These are phyloP conservation scores for Euphrasia confusa DNA, from an alignment of 257 asterid species.

Conservation along the genomic window DNA sequence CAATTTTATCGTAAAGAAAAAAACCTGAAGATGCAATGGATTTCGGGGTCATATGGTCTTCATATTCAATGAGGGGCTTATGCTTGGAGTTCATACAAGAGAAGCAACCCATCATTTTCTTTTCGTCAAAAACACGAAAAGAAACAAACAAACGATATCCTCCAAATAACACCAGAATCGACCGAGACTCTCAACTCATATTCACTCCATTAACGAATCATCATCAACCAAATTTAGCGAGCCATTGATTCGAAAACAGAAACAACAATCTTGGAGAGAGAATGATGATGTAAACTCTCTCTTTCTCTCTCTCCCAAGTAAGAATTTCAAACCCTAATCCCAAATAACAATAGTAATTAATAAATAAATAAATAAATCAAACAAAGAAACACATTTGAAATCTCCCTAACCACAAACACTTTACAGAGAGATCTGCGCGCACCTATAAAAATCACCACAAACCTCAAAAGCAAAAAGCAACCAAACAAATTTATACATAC, in stretches of 20 bases:
- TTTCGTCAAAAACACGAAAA: not conserved
- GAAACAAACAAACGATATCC: conserved; percentile 1
- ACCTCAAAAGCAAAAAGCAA: conserved; percentile 19
- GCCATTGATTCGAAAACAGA: not conserved
- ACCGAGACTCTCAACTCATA: conserved; percentile 19
- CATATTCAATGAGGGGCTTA: conserved; percentile 36
- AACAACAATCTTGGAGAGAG: conserved; percentile 30
- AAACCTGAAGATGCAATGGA: conserved; percentile 46
- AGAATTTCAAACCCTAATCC: conserved; percentile 28
- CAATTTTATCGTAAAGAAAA: not conserved
- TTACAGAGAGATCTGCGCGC: conserved; percentile 22
- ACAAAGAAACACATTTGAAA: conserved; percentile 2
- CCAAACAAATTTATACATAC: conserved; percentile 18
- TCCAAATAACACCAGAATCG: conserved; percentile 20
- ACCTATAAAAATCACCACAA: conserved; percentile 25
- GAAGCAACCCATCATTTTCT: conserved; percentile 44
- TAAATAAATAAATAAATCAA: conserved; percentile 10
- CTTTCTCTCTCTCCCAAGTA: conserved; percentile 23
- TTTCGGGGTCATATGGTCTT: conserved; percentile 32
- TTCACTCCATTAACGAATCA: conserved; percentile 19
- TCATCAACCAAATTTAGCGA: not conserved
- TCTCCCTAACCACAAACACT: conserved; percentile 14
- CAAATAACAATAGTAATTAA: conserved; percentile 2
- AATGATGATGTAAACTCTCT: conserved; percentile 23
- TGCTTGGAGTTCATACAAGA: conserved; percentile 35